phyloP scores from a whole-genome alignment of 305 asterid species.

The Salvia sclarea region DNA sequence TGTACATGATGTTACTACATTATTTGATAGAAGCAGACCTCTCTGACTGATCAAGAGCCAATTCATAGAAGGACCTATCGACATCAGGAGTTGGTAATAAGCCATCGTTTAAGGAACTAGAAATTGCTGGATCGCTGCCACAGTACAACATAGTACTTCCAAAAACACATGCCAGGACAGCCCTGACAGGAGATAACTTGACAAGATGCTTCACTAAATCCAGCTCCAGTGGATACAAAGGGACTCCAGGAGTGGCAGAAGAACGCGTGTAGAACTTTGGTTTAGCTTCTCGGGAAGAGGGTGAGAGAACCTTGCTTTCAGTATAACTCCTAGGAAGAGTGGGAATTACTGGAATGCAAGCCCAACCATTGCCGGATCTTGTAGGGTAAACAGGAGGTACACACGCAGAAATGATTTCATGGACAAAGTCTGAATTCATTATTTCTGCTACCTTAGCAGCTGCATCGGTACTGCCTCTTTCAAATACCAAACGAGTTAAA shows the following conservation, averaged over 20 bases:
- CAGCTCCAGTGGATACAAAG: constrained; percentile 85
- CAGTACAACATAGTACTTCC: constrained; percentile 89
- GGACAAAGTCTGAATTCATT: constrained; percentile 94
- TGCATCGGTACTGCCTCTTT: constrained; percentile 91
- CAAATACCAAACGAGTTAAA: constrained; percentile 92
- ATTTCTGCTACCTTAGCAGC: constrained; percentile 98
- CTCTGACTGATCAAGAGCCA: constrained; percentile 97
- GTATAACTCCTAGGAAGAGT: constrained; percentile 61
- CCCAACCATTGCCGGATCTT: constrained; percentile 97
- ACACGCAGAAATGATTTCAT: constrained; percentile 95
- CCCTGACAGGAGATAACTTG: constrained; percentile 90
- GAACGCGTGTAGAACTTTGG: constrained; percentile 82
- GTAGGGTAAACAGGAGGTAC: constrained; percentile 99
- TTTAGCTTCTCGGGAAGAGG: constrained; percentile 82
- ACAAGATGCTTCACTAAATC: constrained; percentile 95
- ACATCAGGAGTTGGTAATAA: constrained; percentile 63
- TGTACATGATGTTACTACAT: constrained; percentile 28
- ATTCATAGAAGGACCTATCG: constrained; percentile 85
- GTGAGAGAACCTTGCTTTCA: constrained; percentile 71
- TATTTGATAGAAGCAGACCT: constrained; percentile 57
- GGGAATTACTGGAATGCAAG: constrained; percentile 92
- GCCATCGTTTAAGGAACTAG: constrained; percentile 69
- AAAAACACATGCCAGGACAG: constrained; percentile 94
- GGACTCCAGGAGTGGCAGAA: constrained; percentile 87
- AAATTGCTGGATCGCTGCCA: constrained; percentile 73